Evolutionary conservation across 2,329 filamentous ascomycete species (phyloP).

Genomic region (Fusarium sp.): DNA sequence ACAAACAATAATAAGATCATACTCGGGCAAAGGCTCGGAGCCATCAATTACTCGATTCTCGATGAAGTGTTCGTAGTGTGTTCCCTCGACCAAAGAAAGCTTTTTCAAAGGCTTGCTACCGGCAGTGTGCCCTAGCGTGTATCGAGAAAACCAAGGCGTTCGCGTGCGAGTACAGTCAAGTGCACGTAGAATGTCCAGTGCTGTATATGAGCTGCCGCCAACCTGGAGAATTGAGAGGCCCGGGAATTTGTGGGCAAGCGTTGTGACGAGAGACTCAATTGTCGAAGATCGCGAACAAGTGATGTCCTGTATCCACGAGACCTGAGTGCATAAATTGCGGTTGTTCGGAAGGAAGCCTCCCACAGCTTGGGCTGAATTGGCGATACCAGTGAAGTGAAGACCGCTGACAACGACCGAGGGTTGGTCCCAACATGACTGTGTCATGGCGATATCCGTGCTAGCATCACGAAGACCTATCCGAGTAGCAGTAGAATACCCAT

Average conservation of each 20-base stretch:
- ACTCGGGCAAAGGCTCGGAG: slow-evolving; percentile 42
- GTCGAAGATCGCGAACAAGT: slow-evolving; percentile 37
- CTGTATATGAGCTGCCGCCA: slow-evolving; percentile 44
- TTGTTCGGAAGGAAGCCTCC: slow-evolving; percentile 60
- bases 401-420: slow-evolving; percentile 58
- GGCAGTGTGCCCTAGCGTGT: slow-evolving; percentile 44
- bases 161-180: slow-evolving; percentile 40
- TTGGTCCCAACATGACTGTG: slow-evolving; percentile 46
- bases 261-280: slow-evolving; percentile 45
- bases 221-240: slow-evolving; percentile 54
- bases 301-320: slow-evolving; percentile 59
- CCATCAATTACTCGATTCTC: slow-evolving; percentile 43
- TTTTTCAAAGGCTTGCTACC: slow-evolving; percentile 8
- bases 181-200: slow-evolving; percentile 42
- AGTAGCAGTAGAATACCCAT: slow-evolving; percentile 55
- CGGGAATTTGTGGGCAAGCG: slow-evolving; percentile 55
- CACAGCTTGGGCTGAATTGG: slow-evolving; percentile 38
- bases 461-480: slow-evolving; percentile 53
- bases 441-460: slow-evolving; percentile 58
- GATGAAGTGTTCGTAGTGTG: slow-evolving; percentile 40
- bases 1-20: slow-evolving; percentile 50
- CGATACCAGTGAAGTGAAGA: slow-evolving; percentile 55
- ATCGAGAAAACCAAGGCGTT: slow-evolving; percentile 51
- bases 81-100: slow-evolving; percentile 22
- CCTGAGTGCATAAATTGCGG: slow-evolving; percentile 60